Base-by-base conservation (phyloP, 345 rosid genomes). In the Conringia planisiliqua region DNA sequence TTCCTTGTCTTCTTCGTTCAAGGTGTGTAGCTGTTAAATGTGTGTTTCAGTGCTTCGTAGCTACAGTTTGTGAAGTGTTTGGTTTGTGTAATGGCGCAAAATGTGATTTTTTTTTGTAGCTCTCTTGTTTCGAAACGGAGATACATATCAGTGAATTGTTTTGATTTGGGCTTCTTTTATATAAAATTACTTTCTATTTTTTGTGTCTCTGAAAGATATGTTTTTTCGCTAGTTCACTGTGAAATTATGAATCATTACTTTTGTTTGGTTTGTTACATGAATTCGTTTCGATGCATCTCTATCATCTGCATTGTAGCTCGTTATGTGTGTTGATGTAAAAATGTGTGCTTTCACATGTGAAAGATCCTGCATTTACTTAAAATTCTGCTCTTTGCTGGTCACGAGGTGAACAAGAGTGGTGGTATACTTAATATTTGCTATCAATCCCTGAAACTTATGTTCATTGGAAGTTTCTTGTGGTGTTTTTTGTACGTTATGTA, bases 31-130 rank as follows among this genome's bases (percentile, higher is more conserved):
- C 62, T 68, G 47, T n/a, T 48, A 26, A 38, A 8, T 50, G 51
- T 50, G 73, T 58, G 4, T 18, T 26, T 32, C 54, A 12, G 6
- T 68, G 36, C 55, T 67, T 14, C 18, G 35, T 38, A 50, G 62
- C 44, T 60, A 6, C 5, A 4, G 4, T 38, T 60, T 7, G 0
- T 35, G 26, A 22, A 27, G 66, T 56, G 42, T 46, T 16, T 65
- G 9, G 50, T 66, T 22, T 73, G 10, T 38, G 44, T 2, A 27
- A 4, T 38, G 61, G 7, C 26, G 14, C 30, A 12, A 14, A 29
- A n/a, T 75, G 36, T 59, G 14, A 29, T 7, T 48, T 50, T 74
- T 68, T 13, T 22, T 68, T 13, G 69, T 51, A 75, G 66, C 75
- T 76, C 4, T 52, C 3, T 33, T 61, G 24, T 40, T 66, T 33